A percentile compares a stretch with the other conserved stretches of the same genome.
Conservation (phyloP, 2,329 filamentous ascomycete genomes). For the Colletotrichum sp. region DNA sequence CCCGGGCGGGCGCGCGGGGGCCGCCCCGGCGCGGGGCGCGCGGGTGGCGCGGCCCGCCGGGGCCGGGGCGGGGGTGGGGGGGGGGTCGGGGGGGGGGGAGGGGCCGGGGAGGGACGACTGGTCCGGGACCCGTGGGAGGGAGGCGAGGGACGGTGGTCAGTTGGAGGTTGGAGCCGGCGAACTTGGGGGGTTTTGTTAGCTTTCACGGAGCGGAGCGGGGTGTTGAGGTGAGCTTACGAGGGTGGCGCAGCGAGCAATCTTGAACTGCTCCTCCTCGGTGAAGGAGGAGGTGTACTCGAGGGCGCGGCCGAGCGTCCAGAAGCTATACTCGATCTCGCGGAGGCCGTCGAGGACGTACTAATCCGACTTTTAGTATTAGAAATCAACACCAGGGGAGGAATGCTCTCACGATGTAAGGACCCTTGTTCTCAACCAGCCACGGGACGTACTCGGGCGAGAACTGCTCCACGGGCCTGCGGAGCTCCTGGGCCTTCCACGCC, state of each 20-base stretch:
- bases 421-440: slow-evolving; percentile 17
- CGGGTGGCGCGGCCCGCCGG: too few species aligned
- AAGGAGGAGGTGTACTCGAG: background rate
- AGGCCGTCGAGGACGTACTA: slow-evolving; percentile 17
- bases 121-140: background rate
- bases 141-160: background rate
- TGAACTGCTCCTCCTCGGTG: slow-evolving; percentile 5
- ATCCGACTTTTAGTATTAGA: background rate
- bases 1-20: too few species aligned
- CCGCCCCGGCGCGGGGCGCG: too few species aligned
- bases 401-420: slow-evolving; percentile 8
- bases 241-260: slow-evolving; percentile 6
- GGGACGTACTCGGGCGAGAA: slow-evolving; percentile 14
- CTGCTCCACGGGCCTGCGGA: slow-evolving; percentile 3
- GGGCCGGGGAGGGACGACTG: background rate
- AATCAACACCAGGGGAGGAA: background rate
- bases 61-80: too few species aligned
- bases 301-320: background rate
- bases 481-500: slow-evolving; percentile 1
- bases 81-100: too few species aligned
- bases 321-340: slow-evolving; percentile 10
- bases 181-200: background rate
- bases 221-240: background rate
- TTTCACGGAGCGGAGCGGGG: too few species aligned
- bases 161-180: background rate